These are phyloP conservation scores for Neoboletus brunneissimus DNA, from an alignment of 768 basidiomycete genomes.

Conservation along the genomic window DNA sequence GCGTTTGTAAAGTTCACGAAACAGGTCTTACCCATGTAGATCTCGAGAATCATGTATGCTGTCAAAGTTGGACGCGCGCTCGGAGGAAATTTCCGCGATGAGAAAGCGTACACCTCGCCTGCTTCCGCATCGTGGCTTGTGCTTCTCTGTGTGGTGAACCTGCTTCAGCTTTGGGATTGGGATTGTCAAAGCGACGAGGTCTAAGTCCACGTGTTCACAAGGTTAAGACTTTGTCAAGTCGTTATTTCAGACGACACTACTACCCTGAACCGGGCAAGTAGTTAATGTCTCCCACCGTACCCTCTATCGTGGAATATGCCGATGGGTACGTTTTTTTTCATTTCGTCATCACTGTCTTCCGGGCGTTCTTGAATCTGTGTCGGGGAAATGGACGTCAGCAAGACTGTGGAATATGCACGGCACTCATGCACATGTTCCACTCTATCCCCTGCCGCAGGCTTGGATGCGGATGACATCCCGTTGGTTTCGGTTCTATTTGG, in stretches of 20 bases:
- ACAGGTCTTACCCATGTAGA: constrained; percentile 72
- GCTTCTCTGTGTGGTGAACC: constrained; percentile 80
- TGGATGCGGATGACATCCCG: constrained; percentile 57
- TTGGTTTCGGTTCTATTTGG: constrained; percentile 50
- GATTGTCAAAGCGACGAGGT: constrained; percentile 79
- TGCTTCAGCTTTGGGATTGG: constrained; percentile 70
- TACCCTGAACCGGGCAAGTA: constrained; percentile 67
- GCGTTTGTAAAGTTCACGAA: constrained; percentile 60
- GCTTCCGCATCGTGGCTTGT: constrained; percentile 88
- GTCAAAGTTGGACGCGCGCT: constrained; percentile 68
- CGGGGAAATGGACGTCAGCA: constrained; percentile 79
- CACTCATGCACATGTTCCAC: constrained; percentile 66
- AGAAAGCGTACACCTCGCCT: constrained; percentile 74
- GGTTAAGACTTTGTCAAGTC: background rate
- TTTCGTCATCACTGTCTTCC: constrained; percentile 65
- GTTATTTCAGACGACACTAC: too few species aligned
- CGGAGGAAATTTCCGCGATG: constrained; percentile 67
- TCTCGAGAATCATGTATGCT: constrained; percentile 65
- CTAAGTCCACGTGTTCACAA: constrained; percentile 34
- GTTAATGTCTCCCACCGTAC: constrained; percentile 79
- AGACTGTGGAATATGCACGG: constrained; percentile 69
- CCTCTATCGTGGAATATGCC: constrained; percentile 73
- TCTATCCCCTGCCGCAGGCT: constrained; percentile 56
- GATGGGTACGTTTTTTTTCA: constrained; percentile 71
- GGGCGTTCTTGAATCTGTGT: constrained; percentile 67